These are phyloP conservation scores for Suhomyces guaymorum DNA, from an alignment of 1,139 yeast species.

Conservation along the genomic window DNA sequence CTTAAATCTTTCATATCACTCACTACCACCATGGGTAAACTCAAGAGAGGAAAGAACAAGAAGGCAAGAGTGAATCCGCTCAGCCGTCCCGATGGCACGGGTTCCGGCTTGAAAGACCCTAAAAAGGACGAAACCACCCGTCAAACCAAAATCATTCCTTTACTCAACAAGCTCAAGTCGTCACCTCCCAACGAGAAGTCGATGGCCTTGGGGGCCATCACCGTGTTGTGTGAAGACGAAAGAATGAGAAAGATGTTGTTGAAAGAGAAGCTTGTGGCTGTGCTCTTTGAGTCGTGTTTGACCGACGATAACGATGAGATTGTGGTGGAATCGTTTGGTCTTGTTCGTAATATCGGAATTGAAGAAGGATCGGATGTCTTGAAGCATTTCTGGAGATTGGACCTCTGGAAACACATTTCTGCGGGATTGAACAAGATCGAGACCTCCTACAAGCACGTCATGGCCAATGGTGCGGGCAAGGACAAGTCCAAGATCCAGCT, in stretches of 20 bases:
- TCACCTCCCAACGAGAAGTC: constrained; percentile 70
- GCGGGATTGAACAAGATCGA: constrained; percentile 51
- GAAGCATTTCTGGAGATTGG: constrained; percentile 72
- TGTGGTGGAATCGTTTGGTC: constrained; percentile 76
- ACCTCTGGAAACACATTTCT: constrained; percentile 65
- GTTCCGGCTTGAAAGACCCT: constrained; percentile 24
- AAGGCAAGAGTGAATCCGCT: constrained; percentile 55
- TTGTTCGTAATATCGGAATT: constrained; percentile 73
- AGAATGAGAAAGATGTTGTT: constrained; percentile 61
- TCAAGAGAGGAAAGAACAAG: constrained; percentile 67
- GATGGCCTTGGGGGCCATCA: constrained; percentile 75
- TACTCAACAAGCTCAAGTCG: constrained; percentile 64
- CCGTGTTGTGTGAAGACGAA: constrained; percentile 69
- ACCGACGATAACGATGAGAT: constrained; percentile 72
- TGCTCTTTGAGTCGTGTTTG: constrained; percentile 63
- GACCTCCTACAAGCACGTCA: constrained; percentile 47
- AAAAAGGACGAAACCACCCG: constrained; percentile 51
- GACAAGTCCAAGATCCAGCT: constrained; percentile 48
- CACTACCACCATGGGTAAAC: constrained; percentile 67
- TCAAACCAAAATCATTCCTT: constrained; percentile 62
- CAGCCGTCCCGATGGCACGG: constrained; percentile 19
- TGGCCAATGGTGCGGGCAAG: constrained; percentile 29
- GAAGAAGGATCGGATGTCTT: constrained; percentile 92
- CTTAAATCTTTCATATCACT: background rate
- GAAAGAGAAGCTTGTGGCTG: constrained; percentile 68